Evolutionary conservation across 2,329 filamentous ascomycete genomes (phyloP).

Genomic region (Cercospora beticola): DNA sequence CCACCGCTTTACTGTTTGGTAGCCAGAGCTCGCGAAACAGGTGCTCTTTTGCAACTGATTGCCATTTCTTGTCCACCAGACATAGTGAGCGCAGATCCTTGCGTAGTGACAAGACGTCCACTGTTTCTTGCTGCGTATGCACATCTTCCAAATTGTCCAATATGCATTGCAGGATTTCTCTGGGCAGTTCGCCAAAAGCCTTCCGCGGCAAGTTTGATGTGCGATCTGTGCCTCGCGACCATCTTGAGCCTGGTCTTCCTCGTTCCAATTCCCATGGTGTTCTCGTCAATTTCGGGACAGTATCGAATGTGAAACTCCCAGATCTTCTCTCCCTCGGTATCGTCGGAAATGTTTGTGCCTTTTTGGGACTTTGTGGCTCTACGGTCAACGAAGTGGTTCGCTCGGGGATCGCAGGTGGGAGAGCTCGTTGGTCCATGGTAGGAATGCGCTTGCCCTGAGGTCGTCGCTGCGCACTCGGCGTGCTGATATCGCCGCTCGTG

Average conservation of each 20-base stretch:
- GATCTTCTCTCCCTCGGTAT: constrained; percentile 10
- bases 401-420: constrained; percentile 21
- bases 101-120: constrained; percentile 56
- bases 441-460: constrained; percentile 6
- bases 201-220: constrained; percentile 30
- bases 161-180: constrained; percentile 57
- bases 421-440: constrained; percentile 12
- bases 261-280: constrained; percentile 44
- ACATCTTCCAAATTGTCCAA: constrained; percentile 51
- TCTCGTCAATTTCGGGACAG: constrained; percentile 29
- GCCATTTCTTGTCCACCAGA: constrained; percentile 58
- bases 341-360: constrained; percentile 25
- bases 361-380: constrained; percentile 4
- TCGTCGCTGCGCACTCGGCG: constrained; percentile 11
- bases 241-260: constrained; percentile 18
- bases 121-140: constrained; percentile 39
- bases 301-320: constrained; percentile 19
- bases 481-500: constrained; percentile 28
- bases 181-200: constrained; percentile 51
- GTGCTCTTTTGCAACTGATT: constrained; percentile 51
- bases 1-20: constrained; percentile 38
- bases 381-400: constrained; percentile 21
- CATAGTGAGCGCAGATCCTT: constrained; percentile 55
- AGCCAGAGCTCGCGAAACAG: constrained; percentile 47
- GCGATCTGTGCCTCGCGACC: constrained; percentile 20